Base-by-base conservation (phyloP, 352 stramenopile species). In the Phytophthora sp. region DNA sequence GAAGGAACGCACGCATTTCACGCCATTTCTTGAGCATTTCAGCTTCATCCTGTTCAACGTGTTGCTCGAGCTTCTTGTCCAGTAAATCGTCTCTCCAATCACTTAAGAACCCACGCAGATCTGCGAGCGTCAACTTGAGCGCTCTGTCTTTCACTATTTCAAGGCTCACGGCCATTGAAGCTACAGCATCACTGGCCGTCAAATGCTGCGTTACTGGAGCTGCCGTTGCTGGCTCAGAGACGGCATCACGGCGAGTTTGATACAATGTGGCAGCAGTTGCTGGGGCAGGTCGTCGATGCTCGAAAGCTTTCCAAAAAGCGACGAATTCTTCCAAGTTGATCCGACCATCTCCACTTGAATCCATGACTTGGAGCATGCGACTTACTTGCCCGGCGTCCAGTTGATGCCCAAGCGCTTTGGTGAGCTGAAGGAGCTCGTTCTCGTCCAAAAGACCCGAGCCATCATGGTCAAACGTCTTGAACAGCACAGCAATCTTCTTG, bases 311-410 rank as follows among this genome's bases (percentile, higher is more conserved):
- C 84, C 84, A 93, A 55, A 90, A 91, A 3, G 77, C 76, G 18
- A 85, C 49, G 54, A 93, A 89, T 54, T 93, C 84, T 53, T 82
- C 76, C 6, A 90, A 47, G 35, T 76, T 90, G 31, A 93, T 73
- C 1, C 70, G 70, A 8, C 70, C 65, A 53, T 91, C 82, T 29
- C 82, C 82, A 38, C 80, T 90, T 0, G 69, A 75, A 45, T 91
- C 84, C 57, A 93, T 93, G 12, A 74, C 67, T 18, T 58, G 45
- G 61, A 91, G 73, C 76, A 91, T 89, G 20, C 87, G 71, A 13
- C 52, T 59, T 11, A 89, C 53, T 45, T 91, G 82, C 0, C 15
- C 21, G 2, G 71, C 54, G 47, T 71, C 57, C 67, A 91, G 76
- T 2, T 74, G 65, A 38, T 89, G 74, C 0, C 84, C 84, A 2